Base-by-base conservation (phyloP, 768 basidiomycete genomes). In the Suillus plorans region DNA sequence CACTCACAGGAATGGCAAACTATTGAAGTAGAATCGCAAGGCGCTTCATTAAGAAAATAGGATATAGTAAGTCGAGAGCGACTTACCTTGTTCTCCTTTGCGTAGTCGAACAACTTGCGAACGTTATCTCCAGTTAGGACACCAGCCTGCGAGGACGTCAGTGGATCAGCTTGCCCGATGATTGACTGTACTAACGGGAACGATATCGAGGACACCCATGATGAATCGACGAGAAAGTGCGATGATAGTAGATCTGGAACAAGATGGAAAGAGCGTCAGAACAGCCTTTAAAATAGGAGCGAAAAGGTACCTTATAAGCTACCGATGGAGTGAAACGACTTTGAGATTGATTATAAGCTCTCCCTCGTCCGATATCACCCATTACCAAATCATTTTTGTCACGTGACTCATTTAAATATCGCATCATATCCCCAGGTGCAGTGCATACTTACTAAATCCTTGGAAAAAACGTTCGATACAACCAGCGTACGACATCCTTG, bases 71-170 rank as follows among this genome's bases (percentile, higher is more conserved):
- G 16, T 58, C 47, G 20, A 47, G 63, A 69, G 64, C 42, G 16
- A n/a, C 70, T 84, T 67, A 94, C 96, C 84, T 95, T 82, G 78
- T 98, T 75, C 71, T 89, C 86, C 72, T 90, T 91, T 53, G 96
- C 97, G 77, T 97, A 97, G 71, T 97, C 89, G 76, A 99, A 97
- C 74, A 99, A 80, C 79, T 95, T 96, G 80, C 94, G 89, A 71
- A 94, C 92, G 76, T 99, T 87, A 70, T 96, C 92, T 78, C 97
- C 97, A 66, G 95, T 96, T 76, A 99, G 80, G 67, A 99, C 97
- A 69, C 97, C 97, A 77, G 94, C 84, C 95, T 97, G 72, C 53
- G 64, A 59, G 60, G 63, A 53, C n/a, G 61, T 45, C 4, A 56
- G 52, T 66, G 36, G 56, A 66, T 70, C 63, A 25, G 56, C 31